Evolutionary conservation across 495 filamentous ascomycete species (phyloP).

Genomic region (Podospora pseudoanserina): DNA sequence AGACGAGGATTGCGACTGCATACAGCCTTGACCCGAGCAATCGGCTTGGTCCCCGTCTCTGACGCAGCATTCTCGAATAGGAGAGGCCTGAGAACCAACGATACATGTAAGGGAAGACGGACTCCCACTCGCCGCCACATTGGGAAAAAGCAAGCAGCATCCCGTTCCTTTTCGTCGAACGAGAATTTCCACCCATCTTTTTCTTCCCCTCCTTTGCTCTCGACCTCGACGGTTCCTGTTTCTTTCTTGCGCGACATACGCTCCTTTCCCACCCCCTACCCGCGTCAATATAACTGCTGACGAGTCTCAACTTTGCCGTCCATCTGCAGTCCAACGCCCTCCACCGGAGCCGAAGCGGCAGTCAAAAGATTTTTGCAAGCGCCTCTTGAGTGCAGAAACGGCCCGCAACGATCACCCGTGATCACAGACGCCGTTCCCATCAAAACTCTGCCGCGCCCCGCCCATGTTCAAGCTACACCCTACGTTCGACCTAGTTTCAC

Average conservation of each 20-base stretch:
- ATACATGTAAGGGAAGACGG: not conserved
- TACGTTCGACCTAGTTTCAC: not conserved
- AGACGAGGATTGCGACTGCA: not conserved
- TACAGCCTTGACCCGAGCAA: not conserved
- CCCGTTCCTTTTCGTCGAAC: conserved; percentile 3
- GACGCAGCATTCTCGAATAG: conserved; percentile 8
- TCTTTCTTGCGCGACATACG: not conserved
- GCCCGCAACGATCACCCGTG: not conserved
- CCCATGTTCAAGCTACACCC: not conserved
- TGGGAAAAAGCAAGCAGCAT: conserved; percentile 1
- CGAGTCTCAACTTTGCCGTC: conserved; percentile 4
- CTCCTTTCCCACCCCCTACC: not conserved
- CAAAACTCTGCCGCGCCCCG: not conserved
- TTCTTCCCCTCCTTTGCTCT: not conserved
- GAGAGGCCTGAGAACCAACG: conserved; percentile 1
- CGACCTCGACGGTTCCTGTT: not conserved
- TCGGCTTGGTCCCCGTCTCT: conserved; percentile 1
- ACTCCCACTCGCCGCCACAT: not conserved
- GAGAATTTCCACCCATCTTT: not conserved
- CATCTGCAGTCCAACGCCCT: not conserved
- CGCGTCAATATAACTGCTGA: not conserved
- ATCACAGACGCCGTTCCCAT: not conserved
- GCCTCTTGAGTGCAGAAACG: not conserved
- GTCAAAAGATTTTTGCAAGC: not conserved
- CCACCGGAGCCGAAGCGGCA: not conserved